These are phyloP conservation scores for Diaporthe citriasiana DNA, from an alignment of 2,329 filamentous ascomycete species.

Conservation along the genomic window DNA sequence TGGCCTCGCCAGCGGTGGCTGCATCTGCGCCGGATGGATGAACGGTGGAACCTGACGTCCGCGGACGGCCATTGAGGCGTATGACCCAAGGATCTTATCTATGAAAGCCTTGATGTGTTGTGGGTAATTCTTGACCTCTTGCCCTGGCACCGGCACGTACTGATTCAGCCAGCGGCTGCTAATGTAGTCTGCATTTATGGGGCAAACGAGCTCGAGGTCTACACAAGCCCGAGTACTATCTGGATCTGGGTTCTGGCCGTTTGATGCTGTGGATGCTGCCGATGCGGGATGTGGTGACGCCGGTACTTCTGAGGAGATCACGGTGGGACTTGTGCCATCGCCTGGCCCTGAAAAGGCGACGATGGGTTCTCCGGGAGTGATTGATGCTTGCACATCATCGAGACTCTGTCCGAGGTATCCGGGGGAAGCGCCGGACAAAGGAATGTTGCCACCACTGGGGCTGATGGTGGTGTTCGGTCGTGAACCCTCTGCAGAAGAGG, in stretches of 20 bases:
- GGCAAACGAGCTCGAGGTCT: conserved; percentile 56
- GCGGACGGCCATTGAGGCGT: conserved; percentile 54
- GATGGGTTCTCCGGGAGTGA: neutral
- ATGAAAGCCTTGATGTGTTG: conserved; percentile 55
- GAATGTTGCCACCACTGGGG: neutral
- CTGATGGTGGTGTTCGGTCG: neutral
- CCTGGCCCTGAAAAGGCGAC: too few relatives aligned
- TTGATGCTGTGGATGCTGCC: neutral
- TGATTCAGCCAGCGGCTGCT: conserved; percentile 64
- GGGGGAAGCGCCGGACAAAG: neutral
- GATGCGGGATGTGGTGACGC: neutral
- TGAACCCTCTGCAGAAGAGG: neutral
- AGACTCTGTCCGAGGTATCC: neutral
- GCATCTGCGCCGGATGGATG: conserved; percentile 57
- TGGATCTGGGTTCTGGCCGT: neutral
- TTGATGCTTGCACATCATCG: too few relatives aligned
- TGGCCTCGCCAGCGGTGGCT: conserved; percentile 42
- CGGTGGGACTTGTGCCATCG: neutral
- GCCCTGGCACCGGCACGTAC: conserved; percentile 60
- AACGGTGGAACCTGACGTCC: conserved; percentile 59
- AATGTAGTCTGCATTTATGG: conserved; percentile 62
- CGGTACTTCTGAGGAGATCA: neutral
- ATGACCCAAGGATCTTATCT: conserved; percentile 59
- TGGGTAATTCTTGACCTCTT: conserved; percentile 59
- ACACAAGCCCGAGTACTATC: too few relatives aligned